These are phyloP conservation scores for Nicotiana tomentosiformis DNA, from an alignment of 257 asterid genomes.

Conservation along the genomic window DNA sequence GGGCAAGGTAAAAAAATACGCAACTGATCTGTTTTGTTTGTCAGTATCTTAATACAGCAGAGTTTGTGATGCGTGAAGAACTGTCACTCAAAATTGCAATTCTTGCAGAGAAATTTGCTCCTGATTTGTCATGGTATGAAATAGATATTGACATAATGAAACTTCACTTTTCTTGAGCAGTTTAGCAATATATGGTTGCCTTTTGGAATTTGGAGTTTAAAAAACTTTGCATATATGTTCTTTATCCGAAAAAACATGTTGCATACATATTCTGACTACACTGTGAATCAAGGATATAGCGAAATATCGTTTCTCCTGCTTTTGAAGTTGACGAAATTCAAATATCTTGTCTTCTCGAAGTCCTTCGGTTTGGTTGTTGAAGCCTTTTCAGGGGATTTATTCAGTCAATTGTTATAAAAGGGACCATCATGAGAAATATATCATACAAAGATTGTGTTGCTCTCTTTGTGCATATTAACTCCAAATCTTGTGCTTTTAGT, in stretches of 20 bases:
- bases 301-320: neutral
- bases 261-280: neutral
- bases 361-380: neutral
- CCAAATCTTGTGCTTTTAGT: neutral
- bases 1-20: slow-evolving; percentile 5
- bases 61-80: slow-evolving; percentile 58
- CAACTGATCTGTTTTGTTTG: slow-evolving; percentile 20
- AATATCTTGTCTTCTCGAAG: neutral
- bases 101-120: slow-evolving; percentile 95
- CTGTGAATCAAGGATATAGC: neutral
- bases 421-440: neutral
- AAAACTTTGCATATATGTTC: neutral
- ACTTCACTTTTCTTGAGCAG: neutral
- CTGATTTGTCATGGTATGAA: slow-evolving; percentile 89
- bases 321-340: neutral
- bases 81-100: slow-evolving; percentile 85
- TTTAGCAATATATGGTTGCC: neutral
- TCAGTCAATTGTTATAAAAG: neutral
- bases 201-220: neutral
- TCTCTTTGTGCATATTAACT: neutral
- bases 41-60: slow-evolving; percentile 85
- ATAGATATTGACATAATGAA: neutral
- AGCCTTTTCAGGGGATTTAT: neutral
- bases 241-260: neutral
- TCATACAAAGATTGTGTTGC: neutral